Evolutionary conservation across 441 rosid species (phyloP), one percentile per base, ranked within the genome.

Genomic region (Populus hybrid): DNA sequence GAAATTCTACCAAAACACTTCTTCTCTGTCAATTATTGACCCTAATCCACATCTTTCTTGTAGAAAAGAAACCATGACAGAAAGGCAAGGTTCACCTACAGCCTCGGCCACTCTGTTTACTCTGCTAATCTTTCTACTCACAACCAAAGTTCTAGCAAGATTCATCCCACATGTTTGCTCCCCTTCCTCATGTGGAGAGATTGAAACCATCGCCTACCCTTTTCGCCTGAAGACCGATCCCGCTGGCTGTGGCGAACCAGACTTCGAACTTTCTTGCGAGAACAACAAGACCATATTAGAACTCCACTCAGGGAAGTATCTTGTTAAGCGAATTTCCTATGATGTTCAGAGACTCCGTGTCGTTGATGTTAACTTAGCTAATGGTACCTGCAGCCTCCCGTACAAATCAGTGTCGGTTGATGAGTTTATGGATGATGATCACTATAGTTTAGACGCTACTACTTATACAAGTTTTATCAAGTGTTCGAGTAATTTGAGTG

Each of bases 161-260:
- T 36, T 8, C 50, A 67, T 75, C 66, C 79, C 67, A 66, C 50
- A 28, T 40, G 7, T 1, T 18, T 86, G 89, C 70, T 71, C 40
- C 36, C 42, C 83, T 46, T 77, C 84, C 32, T 80, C 84, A 6
- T 84, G 89, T 53, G 89, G 84, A 46, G 81, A 82, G 5, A 73
- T 79, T 61, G 72, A 67, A 2, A 68, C 46, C 12, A 81, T 86
- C 81, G 46, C 50, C 34, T 73, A 78, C 75, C 87, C 86, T 23
- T 81, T 86, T 71, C 83, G 79, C 69, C 79, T 81, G n/a, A 61
- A n/a, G 67, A 67, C 73, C 5, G 84, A 82, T 71, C 87, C 87
- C 10, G 4, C 34, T 0, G 30, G 40, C 35, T 84, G 87, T 67
- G 85, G 87, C 8, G 72, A 61, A 42, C 34, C 34, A 0, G 72